Evolutionary conservation across 2,329 filamentous ascomycete species (phyloP).

Genomic region (Clarireedia homoeocarpa): DNA sequence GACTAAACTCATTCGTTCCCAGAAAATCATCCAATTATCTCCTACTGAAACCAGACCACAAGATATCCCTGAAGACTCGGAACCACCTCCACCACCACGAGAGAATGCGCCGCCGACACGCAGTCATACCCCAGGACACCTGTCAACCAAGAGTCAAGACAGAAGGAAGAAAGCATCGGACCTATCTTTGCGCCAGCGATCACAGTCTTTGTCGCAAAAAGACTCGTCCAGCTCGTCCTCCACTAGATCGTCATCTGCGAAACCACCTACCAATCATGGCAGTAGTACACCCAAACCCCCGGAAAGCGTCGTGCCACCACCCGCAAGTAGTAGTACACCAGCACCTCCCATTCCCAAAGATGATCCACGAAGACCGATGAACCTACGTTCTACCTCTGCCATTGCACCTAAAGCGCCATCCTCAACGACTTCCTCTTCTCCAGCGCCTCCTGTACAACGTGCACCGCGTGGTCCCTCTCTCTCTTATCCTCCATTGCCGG

Average conservation of each 20-base stretch:
- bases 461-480: constrained; percentile 33
- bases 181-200: constrained; percentile 26
- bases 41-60: constrained; percentile 30
- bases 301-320: constrained; percentile 18
- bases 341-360: constrained; percentile 12
- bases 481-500: constrained; percentile 49
- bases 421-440: constrained; percentile 16
- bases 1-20: constrained; percentile 43
- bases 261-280: constrained; percentile 15
- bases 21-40: constrained; percentile 40
- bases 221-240: constrained; percentile 20
- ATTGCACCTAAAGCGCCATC: constrained; percentile 25
- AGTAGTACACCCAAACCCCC: constrained; percentile 12
- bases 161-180: constrained; percentile 26
- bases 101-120: constrained; percentile 34
- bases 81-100: constrained; percentile 28
- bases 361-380: constrained; percentile 34
- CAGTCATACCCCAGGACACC: constrained; percentile 55
- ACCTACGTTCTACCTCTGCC: constrained; percentile 41
- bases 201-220: constrained; percentile 29
- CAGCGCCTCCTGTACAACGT: constrained; percentile 20
- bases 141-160: constrained; percentile 47
- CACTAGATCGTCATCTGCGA: constrained; percentile 14
- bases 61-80: constrained; percentile 32
- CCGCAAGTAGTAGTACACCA: constrained; percentile 12